Evolutionary conservation across 2,329 filamentous ascomycete species (phyloP).

Genomic region (Fusarium nurragi): DNA sequence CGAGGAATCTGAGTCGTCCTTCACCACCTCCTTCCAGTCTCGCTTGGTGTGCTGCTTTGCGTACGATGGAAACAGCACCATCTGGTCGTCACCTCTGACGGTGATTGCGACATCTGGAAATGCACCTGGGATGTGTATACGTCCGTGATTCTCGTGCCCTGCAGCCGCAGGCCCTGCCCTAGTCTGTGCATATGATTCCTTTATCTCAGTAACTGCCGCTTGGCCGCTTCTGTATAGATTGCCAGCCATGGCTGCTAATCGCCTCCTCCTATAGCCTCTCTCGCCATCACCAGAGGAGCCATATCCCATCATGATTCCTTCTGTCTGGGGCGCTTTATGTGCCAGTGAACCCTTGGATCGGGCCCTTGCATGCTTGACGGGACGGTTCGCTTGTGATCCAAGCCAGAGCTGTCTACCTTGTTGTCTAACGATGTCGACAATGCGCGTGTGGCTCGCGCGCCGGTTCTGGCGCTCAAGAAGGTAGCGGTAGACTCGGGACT

Average conservation of each 20-base stretch:
- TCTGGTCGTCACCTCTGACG: constrained; percentile 83
- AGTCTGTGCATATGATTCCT: constrained; percentile 67
- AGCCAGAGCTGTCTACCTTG: constrained; percentile 59
- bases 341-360: constrained; percentile 44
- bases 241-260: constrained; percentile 73
- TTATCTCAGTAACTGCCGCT: constrained; percentile 66
- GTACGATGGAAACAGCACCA: constrained; percentile 96
- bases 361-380: constrained; percentile 48
- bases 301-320: constrained; percentile 43
- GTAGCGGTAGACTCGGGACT: constrained; percentile 80
- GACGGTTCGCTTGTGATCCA: constrained; percentile 46
- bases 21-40: constrained; percentile 48
- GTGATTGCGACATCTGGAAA: constrained; percentile 89
- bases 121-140: constrained; percentile 70
- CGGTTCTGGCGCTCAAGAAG: constrained; percentile 72
- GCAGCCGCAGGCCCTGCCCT: constrained; percentile 50
- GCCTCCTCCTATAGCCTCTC: constrained; percentile 78
- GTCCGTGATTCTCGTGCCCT: constrained; percentile 44
- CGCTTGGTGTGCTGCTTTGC: constrained; percentile 74
- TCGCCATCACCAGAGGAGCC: constrained; percentile 55
- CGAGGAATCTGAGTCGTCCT: constrained; percentile 45
- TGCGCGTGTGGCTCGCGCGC: constrained; percentile 58
- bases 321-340: constrained; percentile 45
- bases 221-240: constrained; percentile 66
- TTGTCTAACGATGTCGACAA: constrained; percentile 55